Evolutionary conservation across 345 rosid genomes (phyloP), one percentile per base, ranked within the genome.

Genomic region (Boechera divaricarpa): DNA sequence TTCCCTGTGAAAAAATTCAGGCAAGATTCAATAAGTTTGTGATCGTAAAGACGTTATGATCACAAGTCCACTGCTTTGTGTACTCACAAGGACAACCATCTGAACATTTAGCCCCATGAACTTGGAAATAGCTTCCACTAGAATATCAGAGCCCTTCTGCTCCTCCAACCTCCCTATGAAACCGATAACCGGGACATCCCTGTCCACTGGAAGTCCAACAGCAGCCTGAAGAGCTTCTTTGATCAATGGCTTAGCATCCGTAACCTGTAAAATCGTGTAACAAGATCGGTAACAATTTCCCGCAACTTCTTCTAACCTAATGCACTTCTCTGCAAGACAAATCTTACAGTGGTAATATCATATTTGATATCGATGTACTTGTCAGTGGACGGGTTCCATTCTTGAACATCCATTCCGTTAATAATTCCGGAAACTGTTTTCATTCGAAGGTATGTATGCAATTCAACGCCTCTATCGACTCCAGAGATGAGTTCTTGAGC

Each of bases 111-210:
- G 77, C 42, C 79, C 81, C 41, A 81, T 82, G 80, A 90, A 85
- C 77, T 82, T 66, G 10, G 92, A 86, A 75, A 91, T 85, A 29
- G 98, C 94, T 72, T 77, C 90, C 7, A 81, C 94, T 31, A 95
- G 80, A 80, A 91, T 91, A 69, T 95, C 99, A 33, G 99, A 95
- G 52, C 99, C 99, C 77, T 95, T 92, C 80, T 92, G 99, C 82
- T 95, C 99, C 74, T 95, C 99, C 36, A 92, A 77, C 83, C 99
- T 86, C 73, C 98, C 99, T 69, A 95, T 95, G 86, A 95, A 95
- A 41, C 98, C 99, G 8, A 95, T 85, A 69, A 95, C 60, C 10
- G 99, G 99, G 61, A 91, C 83, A 63, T 89, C 83, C 57, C 82
- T 92, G 78, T 91, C 90, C n/a, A 93, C 87, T 24, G 96, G 96